Evolutionary conservation across 768 basidiomycete genomes (phyloP).

Genomic region (Suillus weaverae): DNA sequence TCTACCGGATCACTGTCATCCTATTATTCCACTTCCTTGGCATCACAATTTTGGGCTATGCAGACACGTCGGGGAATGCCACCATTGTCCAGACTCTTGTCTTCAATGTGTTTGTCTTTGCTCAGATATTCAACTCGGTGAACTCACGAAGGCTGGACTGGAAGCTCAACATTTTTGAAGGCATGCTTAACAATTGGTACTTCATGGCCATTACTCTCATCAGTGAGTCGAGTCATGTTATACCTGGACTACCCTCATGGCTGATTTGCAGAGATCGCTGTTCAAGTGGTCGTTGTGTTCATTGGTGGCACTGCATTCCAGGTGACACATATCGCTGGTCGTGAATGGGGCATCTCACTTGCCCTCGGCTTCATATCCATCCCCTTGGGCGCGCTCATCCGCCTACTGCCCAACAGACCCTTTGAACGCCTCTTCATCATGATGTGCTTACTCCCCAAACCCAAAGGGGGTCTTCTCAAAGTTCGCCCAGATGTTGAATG

Average conservation of each 20-base stretch:
- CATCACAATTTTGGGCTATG: slow-evolving; percentile 62
- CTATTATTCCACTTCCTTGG: slow-evolving; percentile 91
- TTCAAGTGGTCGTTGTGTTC: slow-evolving; percentile 87
- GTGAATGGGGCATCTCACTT: slow-evolving; percentile 92
- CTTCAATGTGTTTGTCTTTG: slow-evolving; percentile 98
- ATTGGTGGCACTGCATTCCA: slow-evolving; percentile 91
- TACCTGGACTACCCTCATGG: slow-evolving; percentile 7
- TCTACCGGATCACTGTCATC: slow-evolving; percentile 81
- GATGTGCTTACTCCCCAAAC: slow-evolving; percentile 60
- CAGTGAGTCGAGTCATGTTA: slow-evolving; percentile 49
- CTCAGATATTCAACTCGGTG: slow-evolving; percentile 94
- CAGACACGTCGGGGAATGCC: slow-evolving; percentile 34
- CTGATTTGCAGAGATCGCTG: slow-evolving; percentile 65
- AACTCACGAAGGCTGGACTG: slow-evolving; percentile 88
- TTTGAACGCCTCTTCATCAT: slow-evolving; percentile 63
- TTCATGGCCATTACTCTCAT: slow-evolving; percentile 84
- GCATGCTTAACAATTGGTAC: slow-evolving; percentile 75
- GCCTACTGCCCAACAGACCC: slow-evolving; percentile 77
- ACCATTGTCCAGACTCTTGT: slow-evolving; percentile 77
- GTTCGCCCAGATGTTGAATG: slow-evolving; percentile 61
- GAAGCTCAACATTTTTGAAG: slow-evolving; percentile 86
- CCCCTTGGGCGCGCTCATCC: slow-evolving; percentile 81
- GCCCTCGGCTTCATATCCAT: slow-evolving; percentile 85
- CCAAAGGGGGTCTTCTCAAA: slow-evolving; percentile 63
- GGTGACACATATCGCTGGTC: slow-evolving; percentile 73